Evolutionary conservation across 2,329 filamentous ascomycete genomes (phyloP).

Genomic region (Exophiala aquamarina): DNA sequence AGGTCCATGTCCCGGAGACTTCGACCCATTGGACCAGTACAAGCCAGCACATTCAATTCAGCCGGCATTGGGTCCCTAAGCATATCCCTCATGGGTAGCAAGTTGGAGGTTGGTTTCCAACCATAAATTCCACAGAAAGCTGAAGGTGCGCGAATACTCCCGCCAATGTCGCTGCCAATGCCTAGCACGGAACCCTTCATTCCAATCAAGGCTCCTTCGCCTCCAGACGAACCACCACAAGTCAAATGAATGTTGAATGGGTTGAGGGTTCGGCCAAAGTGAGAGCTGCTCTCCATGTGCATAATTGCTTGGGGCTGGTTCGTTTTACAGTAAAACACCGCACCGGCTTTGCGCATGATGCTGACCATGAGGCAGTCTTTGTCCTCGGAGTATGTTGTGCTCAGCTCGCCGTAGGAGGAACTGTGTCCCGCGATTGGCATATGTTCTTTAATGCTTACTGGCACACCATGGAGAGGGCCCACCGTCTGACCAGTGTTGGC

Average conservation of each 20-base stretch:
- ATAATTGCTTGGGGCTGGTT: slow-evolving; percentile 33
- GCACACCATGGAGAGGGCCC: slow-evolving; percentile 64
- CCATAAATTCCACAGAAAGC: slow-evolving; percentile 42
- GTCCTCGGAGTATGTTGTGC: slow-evolving; percentile 13
- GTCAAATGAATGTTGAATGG: slow-evolving; percentile 53
- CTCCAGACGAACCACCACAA: slow-evolving; percentile 55
- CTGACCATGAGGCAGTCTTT: slow-evolving; percentile 18
- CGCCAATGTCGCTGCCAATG: slow-evolving; percentile 54
- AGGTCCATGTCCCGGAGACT: slow-evolving; percentile 48
- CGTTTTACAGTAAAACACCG: slow-evolving; percentile 33
- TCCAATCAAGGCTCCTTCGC: slow-evolving; percentile 56
- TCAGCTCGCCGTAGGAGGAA: slow-evolving; percentile 12
- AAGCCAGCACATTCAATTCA: slow-evolving; percentile 40
- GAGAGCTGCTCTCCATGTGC: slow-evolving; percentile 33
- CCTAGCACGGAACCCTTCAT: slow-evolving; percentile 54
- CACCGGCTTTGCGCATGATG: slow-evolving; percentile 31
- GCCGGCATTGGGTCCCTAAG: slow-evolving; percentile 16
- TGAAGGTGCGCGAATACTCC: slow-evolving; percentile 39
- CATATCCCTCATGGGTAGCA: slow-evolving; percentile 36
- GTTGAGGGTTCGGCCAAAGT: slow-evolving; percentile 47
- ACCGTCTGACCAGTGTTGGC: slow-evolving; percentile 41
- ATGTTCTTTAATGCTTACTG: slow-evolving; percentile 53
- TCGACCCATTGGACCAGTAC: slow-evolving; percentile 56
- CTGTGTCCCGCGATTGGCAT: slow-evolving; percentile 35
- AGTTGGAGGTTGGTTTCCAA: slow-evolving; percentile 38